phyloP scores from a whole-genome alignment of 164 flowering plant genomes.

The Magnolia kwangsiensis region DNA sequence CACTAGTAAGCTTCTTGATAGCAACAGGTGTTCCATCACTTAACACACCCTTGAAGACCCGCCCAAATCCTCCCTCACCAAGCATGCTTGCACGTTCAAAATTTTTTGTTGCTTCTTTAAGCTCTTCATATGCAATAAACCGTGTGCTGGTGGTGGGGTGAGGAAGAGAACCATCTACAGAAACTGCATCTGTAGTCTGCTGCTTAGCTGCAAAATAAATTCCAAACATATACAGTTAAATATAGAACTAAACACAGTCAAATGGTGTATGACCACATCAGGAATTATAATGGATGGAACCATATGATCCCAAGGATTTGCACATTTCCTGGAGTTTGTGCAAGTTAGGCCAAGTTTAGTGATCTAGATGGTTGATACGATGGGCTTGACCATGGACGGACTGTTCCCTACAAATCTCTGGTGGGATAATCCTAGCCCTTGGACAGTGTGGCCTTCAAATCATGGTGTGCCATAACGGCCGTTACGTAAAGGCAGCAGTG shows the following conservation, averaged over 20 bases:
- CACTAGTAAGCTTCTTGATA: constrained; percentile 82
- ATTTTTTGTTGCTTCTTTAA: constrained; percentile 87
- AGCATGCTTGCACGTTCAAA: constrained; percentile 78
- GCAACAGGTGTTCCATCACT: constrained; percentile 96
- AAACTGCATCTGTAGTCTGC: constrained; percentile 39
- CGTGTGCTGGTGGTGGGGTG: constrained; percentile 82
- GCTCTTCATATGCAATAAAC: constrained; percentile 85
- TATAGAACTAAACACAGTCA: background rate
- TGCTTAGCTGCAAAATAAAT: constrained; percentile 45
- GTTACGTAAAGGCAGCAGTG: no score
- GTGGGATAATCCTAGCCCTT: no score
- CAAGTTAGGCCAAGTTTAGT: no score
- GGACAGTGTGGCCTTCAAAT: no score
- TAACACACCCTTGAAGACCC: constrained; percentile 86
- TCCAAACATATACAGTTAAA: background rate
- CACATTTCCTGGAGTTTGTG: no score
- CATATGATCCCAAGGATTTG: no score
- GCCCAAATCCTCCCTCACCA: constrained; percentile 98
- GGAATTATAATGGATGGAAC: no score
- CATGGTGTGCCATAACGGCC: no score
- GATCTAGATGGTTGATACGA: no score
- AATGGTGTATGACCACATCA: no score
- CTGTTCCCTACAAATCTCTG: no score
- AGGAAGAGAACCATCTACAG: constrained; percentile 64
- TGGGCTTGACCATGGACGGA: no score